Evolutionary conservation across 306 rosid species (phyloP).

Genomic region (Mimosa bimucronata): DNA sequence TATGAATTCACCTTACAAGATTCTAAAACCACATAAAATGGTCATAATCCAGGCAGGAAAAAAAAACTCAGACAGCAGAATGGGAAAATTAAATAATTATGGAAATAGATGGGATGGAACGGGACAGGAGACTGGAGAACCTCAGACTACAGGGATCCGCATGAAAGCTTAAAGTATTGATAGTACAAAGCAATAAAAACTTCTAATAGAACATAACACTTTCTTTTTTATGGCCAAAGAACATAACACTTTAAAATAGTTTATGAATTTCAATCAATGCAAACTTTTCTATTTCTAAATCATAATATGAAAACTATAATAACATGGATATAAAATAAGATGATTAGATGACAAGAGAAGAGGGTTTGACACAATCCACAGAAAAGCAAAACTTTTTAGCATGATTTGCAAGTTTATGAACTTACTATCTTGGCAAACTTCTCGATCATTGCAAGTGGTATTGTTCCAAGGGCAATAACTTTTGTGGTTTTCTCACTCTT

Average conservation of each 20-base stretch:
- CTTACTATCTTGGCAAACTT: constrained; percentile 86
- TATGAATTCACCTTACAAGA: no score
- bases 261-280: not conserved
- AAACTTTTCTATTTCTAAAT: not conserved
- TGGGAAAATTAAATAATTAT: not conserved
- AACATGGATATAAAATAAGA: not conserved
- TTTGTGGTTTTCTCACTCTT: constrained; percentile 91
- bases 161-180: not conserved
- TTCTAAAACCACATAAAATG: no score
- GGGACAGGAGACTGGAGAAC: not conserved
- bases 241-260: no score
- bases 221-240: no score
- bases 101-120: not conserved
- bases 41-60: no score
- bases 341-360: constrained; percentile 14
- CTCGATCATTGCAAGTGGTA: constrained; percentile 86
- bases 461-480: constrained; percentile 80
- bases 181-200: not conserved
- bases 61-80: no score
- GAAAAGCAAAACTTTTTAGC: constrained; percentile 11
- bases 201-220: not conserved
- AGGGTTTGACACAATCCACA: constrained; percentile 15
- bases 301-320: not conserved
- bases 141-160: not conserved
- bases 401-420: constrained; percentile 33